Percentiles rank a stretch among this genome's conserved stretches.
phyloP scores from a whole-genome alignment of 2,329 filamentous ascomycete genomes.

The Coleophoma crateriformis region DNA sequence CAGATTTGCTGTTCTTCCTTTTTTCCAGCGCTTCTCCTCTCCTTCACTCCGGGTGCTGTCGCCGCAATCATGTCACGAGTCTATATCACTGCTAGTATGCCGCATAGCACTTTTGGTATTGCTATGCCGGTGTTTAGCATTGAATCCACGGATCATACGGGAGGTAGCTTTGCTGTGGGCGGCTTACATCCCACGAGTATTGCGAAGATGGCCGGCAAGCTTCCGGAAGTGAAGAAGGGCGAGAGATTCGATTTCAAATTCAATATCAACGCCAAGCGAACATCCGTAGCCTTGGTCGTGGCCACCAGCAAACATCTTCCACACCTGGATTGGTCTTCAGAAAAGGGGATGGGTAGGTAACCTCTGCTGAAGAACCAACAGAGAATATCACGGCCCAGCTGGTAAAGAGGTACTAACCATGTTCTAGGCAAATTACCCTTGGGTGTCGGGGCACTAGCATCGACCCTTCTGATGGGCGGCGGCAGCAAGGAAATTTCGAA shows the following conservation, averaged over 20 bases:
- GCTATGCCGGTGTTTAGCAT: slow-evolving; percentile 2
- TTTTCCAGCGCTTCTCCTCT: background rate
- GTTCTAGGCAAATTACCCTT: background rate
- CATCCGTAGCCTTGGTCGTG: slow-evolving; percentile 1
- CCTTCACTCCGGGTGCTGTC: background rate
- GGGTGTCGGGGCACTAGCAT: background rate
- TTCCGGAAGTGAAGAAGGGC: slow-evolving; percentile 3
- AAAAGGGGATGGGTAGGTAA: slow-evolving; percentile 1
- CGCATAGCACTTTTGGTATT: slow-evolving; percentile 4
- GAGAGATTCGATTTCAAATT: slow-evolving; percentile 6
- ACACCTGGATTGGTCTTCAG: slow-evolving; percentile 6
- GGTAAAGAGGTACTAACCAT: background rate
- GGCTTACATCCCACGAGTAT: slow-evolving; percentile 6
- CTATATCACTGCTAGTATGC: slow-evolving; percentile 4
- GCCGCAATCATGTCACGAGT: slow-evolving; percentile 4
- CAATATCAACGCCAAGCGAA: slow-evolving; percentile 3
- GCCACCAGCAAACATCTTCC: slow-evolving; percentile 5
- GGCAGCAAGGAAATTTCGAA: background rate
- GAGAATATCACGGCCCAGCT: too few species aligned
- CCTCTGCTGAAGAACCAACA: background rate
- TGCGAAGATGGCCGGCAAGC: slow-evolving; percentile 1
- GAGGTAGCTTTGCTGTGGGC: background rate
- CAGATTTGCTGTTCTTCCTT: background rate
- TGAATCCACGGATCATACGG: slow-evolving; percentile 2
- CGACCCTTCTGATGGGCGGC: background rate